Base-by-base conservation (phyloP, 2,329 filamentous ascomycete species). In the Pseudopithomyces maydicus region DNA sequence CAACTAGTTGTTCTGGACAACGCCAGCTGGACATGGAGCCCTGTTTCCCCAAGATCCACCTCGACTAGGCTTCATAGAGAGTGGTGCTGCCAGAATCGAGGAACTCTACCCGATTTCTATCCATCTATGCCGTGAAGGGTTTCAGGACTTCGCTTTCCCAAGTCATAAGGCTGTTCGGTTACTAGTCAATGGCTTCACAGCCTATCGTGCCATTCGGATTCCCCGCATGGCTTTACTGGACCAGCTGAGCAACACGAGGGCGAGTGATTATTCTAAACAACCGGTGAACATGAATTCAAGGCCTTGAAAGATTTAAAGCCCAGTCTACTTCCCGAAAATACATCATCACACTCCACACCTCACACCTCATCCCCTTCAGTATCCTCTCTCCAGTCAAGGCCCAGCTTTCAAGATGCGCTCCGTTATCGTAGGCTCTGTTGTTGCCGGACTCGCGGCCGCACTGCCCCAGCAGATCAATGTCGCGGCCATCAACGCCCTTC, bases 391-490 rank as follows among this genome's bases (percentile, higher is more conserved):
- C 17, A 47, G 42, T 38, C 44, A 49, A 44, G 19, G 14, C 17
- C 12, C 44, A 17, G 7, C 44, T 20, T 41, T 58, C 60, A 65
- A 64, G 8, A 71, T 71, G 67, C 66, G 66, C 58, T 64, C 65
- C 58, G 49, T 58, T 33, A 26, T 64, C 20, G 38, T 66, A 43
- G 56, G 58, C 47, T 64, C 66, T 49, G 63, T 57, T 46, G 47
- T 68, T n/a, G 57, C 48, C 44, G 61, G 62, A 36, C 57, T 68
- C 46, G 62, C 59, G 17, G 60, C 62, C 41, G 65, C 57, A 11
- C 59, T 68, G 51, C 53, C 53, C 17, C 63, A 68, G 55, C 57
- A 64, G 7, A 76, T 79, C 48, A 71, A 79, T 55, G 69, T 77
- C 33, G 72, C 73, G 35, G 71, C 77, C 47, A 69, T 76, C 57